These are phyloP conservation scores for Neurospora cerealis DNA, from an alignment of 495 filamentous ascomycete genomes.

Conservation along the genomic window DNA sequence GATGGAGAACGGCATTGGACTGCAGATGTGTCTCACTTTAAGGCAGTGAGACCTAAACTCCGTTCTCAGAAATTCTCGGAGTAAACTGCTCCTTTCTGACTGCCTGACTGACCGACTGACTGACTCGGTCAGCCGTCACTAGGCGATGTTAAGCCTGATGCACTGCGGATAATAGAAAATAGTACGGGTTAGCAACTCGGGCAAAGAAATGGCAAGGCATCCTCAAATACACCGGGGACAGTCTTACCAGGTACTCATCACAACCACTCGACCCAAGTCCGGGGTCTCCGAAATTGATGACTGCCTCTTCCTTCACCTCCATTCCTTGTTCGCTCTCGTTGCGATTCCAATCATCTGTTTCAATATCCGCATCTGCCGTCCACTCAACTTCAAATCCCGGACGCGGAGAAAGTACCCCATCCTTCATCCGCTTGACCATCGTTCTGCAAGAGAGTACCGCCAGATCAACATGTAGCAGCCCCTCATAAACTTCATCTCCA, in stretches of 20 bases:
- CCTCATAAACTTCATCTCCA: neutral
- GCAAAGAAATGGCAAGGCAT: neutral
- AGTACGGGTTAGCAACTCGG: neutral
- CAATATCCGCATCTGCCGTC: neutral
- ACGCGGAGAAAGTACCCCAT: neutral
- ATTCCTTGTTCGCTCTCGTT: neutral
- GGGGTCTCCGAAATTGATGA: neutral
- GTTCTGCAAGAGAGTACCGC: neutral
- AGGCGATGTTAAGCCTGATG: neutral
- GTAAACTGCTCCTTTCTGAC: neutral
- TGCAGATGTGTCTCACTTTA: neutral
- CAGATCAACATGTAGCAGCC: neutral
- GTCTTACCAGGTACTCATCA: neutral
- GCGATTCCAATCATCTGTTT: neutral
- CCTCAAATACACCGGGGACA: neutral
- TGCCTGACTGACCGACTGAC: neutral
- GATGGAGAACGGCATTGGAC: neutral
- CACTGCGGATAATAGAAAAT: neutral
- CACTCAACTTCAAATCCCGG: neutral
- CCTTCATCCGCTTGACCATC: neutral
- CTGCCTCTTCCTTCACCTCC: neutral
- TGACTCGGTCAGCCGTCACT: neutral
- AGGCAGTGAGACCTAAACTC: neutral
- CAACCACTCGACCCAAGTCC: neutral
- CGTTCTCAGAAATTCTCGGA: neutral